Percentiles rank a stretch among this genome's conserved stretches.
Conservation (phyloP, 2,329 filamentous ascomycete genomes). For the Trichoderma breve region DNA sequence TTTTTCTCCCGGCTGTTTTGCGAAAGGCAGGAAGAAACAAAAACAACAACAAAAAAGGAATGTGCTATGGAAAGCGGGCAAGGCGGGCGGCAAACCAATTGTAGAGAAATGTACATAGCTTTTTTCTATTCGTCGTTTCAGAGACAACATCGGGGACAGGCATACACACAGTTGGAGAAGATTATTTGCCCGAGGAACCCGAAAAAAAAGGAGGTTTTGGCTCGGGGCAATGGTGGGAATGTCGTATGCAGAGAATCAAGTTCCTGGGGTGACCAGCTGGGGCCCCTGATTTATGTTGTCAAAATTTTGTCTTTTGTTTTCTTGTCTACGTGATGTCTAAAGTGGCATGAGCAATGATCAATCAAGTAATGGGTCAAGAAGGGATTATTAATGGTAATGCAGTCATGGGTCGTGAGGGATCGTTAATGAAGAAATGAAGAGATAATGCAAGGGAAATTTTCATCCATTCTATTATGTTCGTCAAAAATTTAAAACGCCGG, state of each 20-base stretch:
- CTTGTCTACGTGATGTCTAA: background rate
- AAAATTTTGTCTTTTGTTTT: background rate
- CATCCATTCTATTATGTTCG: constrained; percentile 15
- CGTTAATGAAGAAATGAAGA: background rate
- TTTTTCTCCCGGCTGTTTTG: background rate
- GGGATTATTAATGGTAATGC: background rate
- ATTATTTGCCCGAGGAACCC: background rate
- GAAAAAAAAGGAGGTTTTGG: background rate
- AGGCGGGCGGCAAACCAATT: background rate
- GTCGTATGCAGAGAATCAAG: background rate
- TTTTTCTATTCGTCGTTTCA: background rate
- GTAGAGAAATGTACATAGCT: constrained; percentile 20
- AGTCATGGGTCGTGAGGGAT: background rate
- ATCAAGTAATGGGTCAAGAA: background rate
- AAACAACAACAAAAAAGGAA: background rate
- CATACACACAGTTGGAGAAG: background rate
- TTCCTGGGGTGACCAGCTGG: background rate
- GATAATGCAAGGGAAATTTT: background rate
- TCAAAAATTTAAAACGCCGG: constrained; percentile 13
- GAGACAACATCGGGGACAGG: background rate
- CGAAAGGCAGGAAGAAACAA: background rate
- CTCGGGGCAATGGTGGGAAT: background rate
- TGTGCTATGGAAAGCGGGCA: background rate
- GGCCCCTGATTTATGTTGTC: background rate
- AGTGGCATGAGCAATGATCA: background rate